Evolutionary conservation across 441 rosid genomes (phyloP).

Genomic region (Populus hybrid): DNA sequence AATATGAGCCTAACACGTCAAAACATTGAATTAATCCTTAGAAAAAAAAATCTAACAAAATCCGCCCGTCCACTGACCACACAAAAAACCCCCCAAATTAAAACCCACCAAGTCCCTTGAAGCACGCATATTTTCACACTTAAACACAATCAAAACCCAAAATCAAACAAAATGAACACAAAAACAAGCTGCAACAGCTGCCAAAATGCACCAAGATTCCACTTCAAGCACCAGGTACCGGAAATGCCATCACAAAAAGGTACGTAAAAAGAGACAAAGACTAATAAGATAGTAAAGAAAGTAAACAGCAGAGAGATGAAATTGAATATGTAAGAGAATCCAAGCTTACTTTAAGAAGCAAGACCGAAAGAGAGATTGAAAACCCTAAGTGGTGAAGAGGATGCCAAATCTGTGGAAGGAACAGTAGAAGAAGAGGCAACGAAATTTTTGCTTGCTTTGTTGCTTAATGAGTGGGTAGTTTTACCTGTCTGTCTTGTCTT

Average conservation of each 20-base stretch:
- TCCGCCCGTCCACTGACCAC: not conserved
- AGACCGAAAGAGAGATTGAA: not conserved
- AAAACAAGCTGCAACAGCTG: not conserved
- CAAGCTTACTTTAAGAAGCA: slow-evolving; percentile 26
- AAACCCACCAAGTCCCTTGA: slow-evolving; percentile 10
- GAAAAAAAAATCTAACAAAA: not conserved
- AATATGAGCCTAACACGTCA: not conserved
- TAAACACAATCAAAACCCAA: not conserved
- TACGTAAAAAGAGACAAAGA: not conserved
- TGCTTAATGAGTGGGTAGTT: slow-evolving; percentile 8
- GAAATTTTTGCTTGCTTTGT: slow-evolving; percentile 23
- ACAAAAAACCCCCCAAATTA: slow-evolving; percentile 19
- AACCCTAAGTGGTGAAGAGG: slow-evolving; percentile 21
- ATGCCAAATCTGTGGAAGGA: slow-evolving; percentile 26
- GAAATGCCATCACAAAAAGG: slow-evolving; percentile 3
- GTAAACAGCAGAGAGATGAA: not conserved
- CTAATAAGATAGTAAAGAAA: not conserved
- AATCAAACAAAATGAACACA: not conserved
- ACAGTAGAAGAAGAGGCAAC: slow-evolving; percentile 16
- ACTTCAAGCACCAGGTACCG: slow-evolving; percentile 7
- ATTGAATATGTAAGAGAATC: slow-evolving; percentile 1
- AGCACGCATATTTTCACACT: slow-evolving; percentile 13
- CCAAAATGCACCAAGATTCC: not conserved
- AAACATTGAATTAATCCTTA: not conserved
- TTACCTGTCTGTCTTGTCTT: slow-evolving; percentile 22